Conservation (phyloP, 352 stramenopile genomes). For the Aphanomyces cochlioides region DNA sequence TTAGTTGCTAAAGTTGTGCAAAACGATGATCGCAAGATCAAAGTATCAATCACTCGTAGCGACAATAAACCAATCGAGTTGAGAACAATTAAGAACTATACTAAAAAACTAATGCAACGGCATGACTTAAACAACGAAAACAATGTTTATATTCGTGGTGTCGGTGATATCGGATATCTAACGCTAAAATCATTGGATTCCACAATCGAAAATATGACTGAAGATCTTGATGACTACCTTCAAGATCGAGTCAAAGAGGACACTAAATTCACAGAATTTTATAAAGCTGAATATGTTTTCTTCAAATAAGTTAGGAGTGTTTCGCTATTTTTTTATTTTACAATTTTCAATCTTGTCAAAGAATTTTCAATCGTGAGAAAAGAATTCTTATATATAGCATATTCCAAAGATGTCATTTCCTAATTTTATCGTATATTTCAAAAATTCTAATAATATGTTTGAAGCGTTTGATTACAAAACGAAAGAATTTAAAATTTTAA, state of each 20-base stretch:
- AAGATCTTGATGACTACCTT: background rate
- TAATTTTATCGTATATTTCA: constrained; percentile 1
- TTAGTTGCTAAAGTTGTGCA: no score
- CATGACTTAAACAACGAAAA: no score
- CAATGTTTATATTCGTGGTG: no score
- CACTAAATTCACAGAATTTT: background rate
- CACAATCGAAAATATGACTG: no score
- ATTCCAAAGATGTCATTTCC: background rate
- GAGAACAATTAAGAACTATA: no score
- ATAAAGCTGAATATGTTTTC: background rate
- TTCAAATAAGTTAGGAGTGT: background rate
- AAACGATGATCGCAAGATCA: no score
- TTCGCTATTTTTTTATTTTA: background rate
- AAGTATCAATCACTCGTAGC: no score
- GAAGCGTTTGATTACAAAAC: background rate
- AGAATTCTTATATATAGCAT: background rate
- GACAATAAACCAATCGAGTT: no score
- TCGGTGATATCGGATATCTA: no score
- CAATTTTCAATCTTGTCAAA: no score
- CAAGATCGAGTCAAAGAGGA: background rate
- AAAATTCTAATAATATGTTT: background rate
- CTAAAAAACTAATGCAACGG: no score
- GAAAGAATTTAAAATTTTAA: constrained; percentile 9
- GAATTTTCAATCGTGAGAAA: background rate
- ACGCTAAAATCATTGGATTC: no score